Evolutionary conservation across 495 filamentous ascomycete genomes (phyloP).

Genomic region (Neurospora sp.): DNA sequence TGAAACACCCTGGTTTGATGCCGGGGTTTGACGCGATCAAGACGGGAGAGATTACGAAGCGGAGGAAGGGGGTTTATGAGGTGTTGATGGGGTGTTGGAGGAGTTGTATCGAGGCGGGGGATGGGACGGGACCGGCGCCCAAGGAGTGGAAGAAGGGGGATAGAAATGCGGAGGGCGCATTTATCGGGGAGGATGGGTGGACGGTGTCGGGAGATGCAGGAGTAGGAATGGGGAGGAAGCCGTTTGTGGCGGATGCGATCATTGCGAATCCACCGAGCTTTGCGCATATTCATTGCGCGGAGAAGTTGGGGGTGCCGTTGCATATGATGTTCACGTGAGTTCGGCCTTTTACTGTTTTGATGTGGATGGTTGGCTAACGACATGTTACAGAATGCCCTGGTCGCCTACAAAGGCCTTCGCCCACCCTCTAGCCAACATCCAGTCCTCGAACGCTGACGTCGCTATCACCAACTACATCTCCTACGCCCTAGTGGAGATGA

Average conservation of each 20-base stretch:
- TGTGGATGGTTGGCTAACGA: background rate
- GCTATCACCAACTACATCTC: slow-evolving; percentile 59
- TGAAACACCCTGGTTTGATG: slow-evolving; percentile 67
- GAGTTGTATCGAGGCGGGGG: slow-evolving; percentile 46
- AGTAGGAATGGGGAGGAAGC: slow-evolving; percentile 15
- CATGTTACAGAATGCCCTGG: slow-evolving; percentile 40
- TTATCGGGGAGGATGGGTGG: background rate
- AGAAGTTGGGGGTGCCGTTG: slow-evolving; percentile 52
- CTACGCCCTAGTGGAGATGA: slow-evolving; percentile 62
- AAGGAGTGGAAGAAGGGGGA: background rate
- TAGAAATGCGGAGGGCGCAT: background rate
- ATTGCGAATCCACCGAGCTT: slow-evolving; percentile 61
- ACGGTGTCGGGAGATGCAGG: slow-evolving; percentile 6
- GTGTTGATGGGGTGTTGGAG: slow-evolving; percentile 55
- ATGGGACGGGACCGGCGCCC: slow-evolving; percentile 17
- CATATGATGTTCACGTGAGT: slow-evolving; percentile 52
- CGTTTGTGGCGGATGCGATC: slow-evolving; percentile 64
- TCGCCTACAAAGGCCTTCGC: slow-evolving; percentile 56
- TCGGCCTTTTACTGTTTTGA: background rate
- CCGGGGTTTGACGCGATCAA: slow-evolving; percentile 54
- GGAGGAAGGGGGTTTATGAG: slow-evolving; percentile 51
- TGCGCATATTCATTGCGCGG: slow-evolving; percentile 56
- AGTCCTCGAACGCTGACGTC: slow-evolving; percentile 46
- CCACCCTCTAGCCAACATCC: slow-evolving; percentile 60
- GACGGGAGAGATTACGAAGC: slow-evolving; percentile 51